phyloP scores from a whole-genome alignment of 1,284 basidiomycete genomes.

The Fomitopsis pinicola region DNA sequence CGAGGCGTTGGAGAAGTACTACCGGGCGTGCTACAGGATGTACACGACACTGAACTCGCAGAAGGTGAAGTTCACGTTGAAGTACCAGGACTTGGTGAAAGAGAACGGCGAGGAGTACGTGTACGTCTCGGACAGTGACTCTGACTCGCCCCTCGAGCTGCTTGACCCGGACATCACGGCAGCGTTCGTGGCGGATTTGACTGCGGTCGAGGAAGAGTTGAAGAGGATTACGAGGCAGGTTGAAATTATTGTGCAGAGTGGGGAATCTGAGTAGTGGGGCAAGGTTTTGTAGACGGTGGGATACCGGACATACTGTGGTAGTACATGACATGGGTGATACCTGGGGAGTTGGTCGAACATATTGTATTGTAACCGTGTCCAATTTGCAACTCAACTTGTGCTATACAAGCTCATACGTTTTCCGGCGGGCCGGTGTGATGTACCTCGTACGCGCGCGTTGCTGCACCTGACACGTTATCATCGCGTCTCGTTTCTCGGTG shows the following conservation, averaged over 20 bases:
- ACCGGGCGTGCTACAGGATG: conserved; percentile 43
- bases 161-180: conserved; percentile 49
- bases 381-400: background rate
- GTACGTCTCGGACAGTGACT: conserved; percentile 40
- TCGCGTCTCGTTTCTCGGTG: no score
- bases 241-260: background rate
- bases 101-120: conserved; percentile 30
- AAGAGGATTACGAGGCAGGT: conserved; percentile 9
- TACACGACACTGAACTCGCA: conserved; percentile 45
- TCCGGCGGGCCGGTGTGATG: no score
- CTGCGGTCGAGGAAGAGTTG: conserved; percentile 16
- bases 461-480: no score
- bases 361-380: background rate
- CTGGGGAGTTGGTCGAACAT: background rate
- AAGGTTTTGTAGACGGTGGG: background rate
- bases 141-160: conserved; percentile 44
- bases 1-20: conserved; percentile 45
- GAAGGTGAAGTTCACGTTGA: conserved; percentile 39
- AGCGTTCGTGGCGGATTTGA: conserved; percentile 28
- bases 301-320: background rate
- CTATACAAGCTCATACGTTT: no score
- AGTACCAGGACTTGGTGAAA: conserved; percentile 39
- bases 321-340: no score
- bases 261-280: background rate
- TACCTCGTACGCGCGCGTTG: no score